A percentile compares a stretch with the other conserved stretches of the same genome.
These are phyloP conservation scores for Helicocarpus griseus DNA, from an alignment of 2,329 filamentous ascomycete species.

Conservation along the genomic window DNA sequence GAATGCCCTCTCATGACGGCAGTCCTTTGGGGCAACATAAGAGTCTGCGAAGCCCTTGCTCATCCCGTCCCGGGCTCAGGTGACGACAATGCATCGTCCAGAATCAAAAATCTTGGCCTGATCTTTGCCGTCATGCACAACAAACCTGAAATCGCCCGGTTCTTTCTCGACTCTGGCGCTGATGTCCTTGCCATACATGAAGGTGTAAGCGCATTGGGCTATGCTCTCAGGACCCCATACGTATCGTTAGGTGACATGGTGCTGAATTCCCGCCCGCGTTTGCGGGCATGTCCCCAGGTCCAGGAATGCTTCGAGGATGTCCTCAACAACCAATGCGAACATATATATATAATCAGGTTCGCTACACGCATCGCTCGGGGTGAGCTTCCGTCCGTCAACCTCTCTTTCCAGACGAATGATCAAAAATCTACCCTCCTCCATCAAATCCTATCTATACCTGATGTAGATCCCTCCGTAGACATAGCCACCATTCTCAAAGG, in stretches of 20 bases:
- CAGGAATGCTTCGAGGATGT: neutral
- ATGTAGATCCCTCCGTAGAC: no score
- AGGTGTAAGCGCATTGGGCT: neutral
- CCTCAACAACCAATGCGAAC: neutral
- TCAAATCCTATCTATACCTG: no score
- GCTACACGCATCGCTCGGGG: neutral
- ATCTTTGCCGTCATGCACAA: neutral
- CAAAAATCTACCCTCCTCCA: no score
- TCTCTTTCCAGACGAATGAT: no score
- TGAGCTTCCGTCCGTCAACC: no score
- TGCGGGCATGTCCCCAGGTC: neutral
- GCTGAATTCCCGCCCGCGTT: neutral
- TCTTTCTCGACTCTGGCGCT: neutral
- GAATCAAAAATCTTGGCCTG: neutral
- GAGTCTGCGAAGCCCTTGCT: neutral
- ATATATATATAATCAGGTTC: neutral
- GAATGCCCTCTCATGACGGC: neutral
- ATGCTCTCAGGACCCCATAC: neutral
- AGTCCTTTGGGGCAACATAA: neutral
- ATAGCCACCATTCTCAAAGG: neutral
- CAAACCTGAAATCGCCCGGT: neutral
- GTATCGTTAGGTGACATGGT: neutral
- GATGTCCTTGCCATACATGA: neutral
- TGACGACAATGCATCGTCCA: neutral
- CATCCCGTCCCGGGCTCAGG: neutral